Conservation (phyloP, 176 grass and related monocot genomes). For the Dendrocalamus sinicus region DNA sequence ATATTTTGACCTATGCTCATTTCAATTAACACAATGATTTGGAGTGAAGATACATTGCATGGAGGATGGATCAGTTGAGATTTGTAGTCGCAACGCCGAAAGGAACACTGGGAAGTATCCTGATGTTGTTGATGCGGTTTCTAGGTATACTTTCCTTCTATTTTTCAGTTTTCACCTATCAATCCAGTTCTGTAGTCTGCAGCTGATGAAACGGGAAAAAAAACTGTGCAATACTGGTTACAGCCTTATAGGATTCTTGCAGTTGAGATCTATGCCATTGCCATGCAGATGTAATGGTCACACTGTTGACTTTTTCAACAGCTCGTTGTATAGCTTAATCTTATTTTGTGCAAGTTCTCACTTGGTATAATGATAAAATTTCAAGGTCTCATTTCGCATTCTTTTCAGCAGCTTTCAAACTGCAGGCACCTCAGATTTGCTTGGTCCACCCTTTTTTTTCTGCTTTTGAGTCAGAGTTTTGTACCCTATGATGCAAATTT, state of each 20-base stretch:
- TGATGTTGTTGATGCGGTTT: slow-evolving; percentile 88
- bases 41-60: slow-evolving; percentile 91
- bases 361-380: neutral
- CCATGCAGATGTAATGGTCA: neutral
- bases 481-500: no score
- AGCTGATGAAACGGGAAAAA: neutral
- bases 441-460: neutral
- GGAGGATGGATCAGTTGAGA: slow-evolving; percentile 96
- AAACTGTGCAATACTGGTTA: neutral
- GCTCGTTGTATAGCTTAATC: neutral
- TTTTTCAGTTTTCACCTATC: neutral
- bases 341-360: slow-evolving; percentile 15
- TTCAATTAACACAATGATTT: slow-evolving; percentile 38
- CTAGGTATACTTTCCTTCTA: slow-evolving; percentile 63
- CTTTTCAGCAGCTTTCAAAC: neutral
- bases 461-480: slow-evolving; percentile 5
- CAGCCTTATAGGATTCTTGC: neutral
- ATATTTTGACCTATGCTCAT: slow-evolving; percentile 29
- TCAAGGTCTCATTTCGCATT: neutral
- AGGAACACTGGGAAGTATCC: slow-evolving; percentile 97
- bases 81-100: slow-evolving; percentile 98
- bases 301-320: neutral
- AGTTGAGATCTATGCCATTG: neutral
- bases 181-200: neutral
- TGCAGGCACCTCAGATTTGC: neutral